Evolutionary conservation across 352 stramenopile species (phyloP).

Genomic region (Phytophthora pinifolia): DNA sequence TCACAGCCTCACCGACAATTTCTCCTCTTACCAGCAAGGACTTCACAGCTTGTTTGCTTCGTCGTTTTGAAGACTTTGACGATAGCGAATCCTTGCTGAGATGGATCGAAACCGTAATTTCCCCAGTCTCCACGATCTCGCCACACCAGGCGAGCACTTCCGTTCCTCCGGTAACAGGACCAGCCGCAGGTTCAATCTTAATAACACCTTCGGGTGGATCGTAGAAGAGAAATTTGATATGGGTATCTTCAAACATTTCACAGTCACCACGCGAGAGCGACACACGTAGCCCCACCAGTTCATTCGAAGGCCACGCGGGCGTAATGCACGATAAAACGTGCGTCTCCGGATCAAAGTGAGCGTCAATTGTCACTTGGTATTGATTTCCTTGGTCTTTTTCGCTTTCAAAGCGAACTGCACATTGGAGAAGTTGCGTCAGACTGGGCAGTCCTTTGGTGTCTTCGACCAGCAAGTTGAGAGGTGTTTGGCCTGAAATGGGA

Average conservation of each 20-base stretch:
- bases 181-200: slow-evolving; percentile 54
- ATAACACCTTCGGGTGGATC: slow-evolving; percentile 67
- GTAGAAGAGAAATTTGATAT: slow-evolving; percentile 71
- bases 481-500: slow-evolving; percentile 55
- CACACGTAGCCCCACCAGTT: slow-evolving; percentile 47
- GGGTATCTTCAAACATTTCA: slow-evolving; percentile 44
- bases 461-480: slow-evolving; percentile 43
- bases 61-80: neutral
- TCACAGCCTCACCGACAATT: slow-evolving; percentile 62
- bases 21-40: slow-evolving; percentile 45
- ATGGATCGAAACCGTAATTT: slow-evolving; percentile 59
- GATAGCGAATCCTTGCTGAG: slow-evolving; percentile 9
- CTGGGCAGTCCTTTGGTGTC: slow-evolving; percentile 42
- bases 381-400: slow-evolving; percentile 19
- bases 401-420: slow-evolving; percentile 48
- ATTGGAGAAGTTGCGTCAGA: slow-evolving; percentile 41
- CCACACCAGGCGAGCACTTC: slow-evolving; percentile 58
- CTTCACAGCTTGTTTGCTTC: neutral
- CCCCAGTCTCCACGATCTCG: slow-evolving; percentile 65
- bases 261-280: slow-evolving; percentile 24
- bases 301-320: slow-evolving; percentile 58
- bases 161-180: slow-evolving; percentile 53
- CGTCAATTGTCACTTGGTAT: slow-evolving; percentile 31
- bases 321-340: slow-evolving; percentile 40
- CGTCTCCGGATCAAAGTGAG: slow-evolving; percentile 38